Evolutionary conservation across 1,139 yeast genomes (phyloP).

Genomic region (Hyphopichia pseudoburtonii): DNA sequence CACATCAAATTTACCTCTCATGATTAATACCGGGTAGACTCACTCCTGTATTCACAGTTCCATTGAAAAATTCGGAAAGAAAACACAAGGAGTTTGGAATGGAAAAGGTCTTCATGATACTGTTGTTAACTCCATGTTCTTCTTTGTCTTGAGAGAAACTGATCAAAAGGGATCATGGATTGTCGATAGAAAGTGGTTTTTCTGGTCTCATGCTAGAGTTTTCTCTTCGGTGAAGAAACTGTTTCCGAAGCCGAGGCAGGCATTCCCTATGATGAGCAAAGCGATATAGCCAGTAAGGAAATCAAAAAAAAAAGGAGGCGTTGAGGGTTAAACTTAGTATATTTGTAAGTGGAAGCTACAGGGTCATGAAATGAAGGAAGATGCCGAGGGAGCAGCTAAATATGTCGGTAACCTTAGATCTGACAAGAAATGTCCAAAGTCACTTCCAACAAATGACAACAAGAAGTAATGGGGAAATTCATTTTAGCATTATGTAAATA

Average conservation of each 20-base stretch:
- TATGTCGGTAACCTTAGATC: conserved; percentile 12
- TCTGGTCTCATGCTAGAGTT: conserved; percentile 90
- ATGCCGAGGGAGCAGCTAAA: conserved; percentile 23
- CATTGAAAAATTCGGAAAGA: conserved; percentile 54
- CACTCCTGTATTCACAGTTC: conserved; percentile 72
- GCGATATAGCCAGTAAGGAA: conserved; percentile 41
- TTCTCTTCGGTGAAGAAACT: conserved; percentile 75
- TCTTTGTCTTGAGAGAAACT: conserved; percentile 65
- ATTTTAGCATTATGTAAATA: too few species aligned
- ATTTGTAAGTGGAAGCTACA: conserved; percentile 43
- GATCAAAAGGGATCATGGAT: conserved; percentile 60
- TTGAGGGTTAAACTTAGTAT: conserved; percentile 40
- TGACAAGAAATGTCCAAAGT: conserved; percentile 3
- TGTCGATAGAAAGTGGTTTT: conserved; percentile 79
- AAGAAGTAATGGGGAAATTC: too few species aligned
- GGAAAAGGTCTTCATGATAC: conserved; percentile 88
- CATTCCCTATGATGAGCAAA: conserved; percentile 61
- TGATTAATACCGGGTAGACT: conserved; percentile 76
- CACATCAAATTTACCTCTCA: conserved; percentile 68
- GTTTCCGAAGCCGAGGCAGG: conserved; percentile 77
- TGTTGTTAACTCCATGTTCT: conserved; percentile 69
- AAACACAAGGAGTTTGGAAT: conserved; percentile 72
- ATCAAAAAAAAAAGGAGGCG: conserved; percentile 38
- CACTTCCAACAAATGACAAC: conserved; percentile 6
- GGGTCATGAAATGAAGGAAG: conserved; percentile 33